Conservation (phyloP, 768 basidiomycete genomes). For the Boletus speciosus region DNA sequence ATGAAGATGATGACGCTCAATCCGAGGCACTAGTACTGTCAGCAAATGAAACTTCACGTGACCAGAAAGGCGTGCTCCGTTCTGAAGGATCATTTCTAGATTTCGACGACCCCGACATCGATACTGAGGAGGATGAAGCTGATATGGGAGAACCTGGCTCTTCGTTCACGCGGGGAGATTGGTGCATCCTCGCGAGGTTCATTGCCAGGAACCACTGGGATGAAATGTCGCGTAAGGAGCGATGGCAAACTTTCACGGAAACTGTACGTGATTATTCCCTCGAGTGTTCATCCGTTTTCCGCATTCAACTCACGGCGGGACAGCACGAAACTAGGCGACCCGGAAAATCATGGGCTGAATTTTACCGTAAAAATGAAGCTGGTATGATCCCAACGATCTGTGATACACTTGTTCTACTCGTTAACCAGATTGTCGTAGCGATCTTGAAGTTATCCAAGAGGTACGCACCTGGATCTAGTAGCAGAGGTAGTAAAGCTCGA, state of each 20-base stretch:
- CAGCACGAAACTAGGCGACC: slow-evolving; percentile 51
- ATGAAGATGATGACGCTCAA: slow-evolving; percentile 19
- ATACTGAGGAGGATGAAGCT: slow-evolving; percentile 28
- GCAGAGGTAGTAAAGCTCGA: slow-evolving; percentile 12
- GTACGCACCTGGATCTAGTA: slow-evolving; percentile 19
- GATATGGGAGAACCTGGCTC: slow-evolving; percentile 52
- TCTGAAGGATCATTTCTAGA: slow-evolving; percentile 20
- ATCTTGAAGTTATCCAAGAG: slow-evolving; percentile 25
- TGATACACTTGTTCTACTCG: neutral
- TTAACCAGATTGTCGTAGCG: slow-evolving; percentile 15
- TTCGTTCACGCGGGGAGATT: slow-evolving; percentile 58
- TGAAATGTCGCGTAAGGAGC: slow-evolving; percentile 38
- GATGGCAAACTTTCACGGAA: slow-evolving; percentile 54
- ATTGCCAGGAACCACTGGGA: slow-evolving; percentile 51
- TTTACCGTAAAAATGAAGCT: slow-evolving; percentile 49
- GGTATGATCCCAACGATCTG: slow-evolving; percentile 34
- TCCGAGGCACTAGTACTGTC: slow-evolving; percentile 19
- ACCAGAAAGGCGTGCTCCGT: slow-evolving; percentile 17
- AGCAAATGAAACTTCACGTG: slow-evolving; percentile 13
- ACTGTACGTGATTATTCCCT: slow-evolving; percentile 36
- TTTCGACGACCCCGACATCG: slow-evolving; percentile 16
- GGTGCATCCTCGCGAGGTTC: slow-evolving; percentile 56
- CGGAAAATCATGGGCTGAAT: slow-evolving; percentile 58
- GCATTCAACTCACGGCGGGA: slow-evolving; percentile 1
- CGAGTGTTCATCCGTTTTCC: neutral